Percentiles rank a stretch among this genome's conserved stretches.
Conservation (phyloP, 345 rosid species). For the Cardamine chenopodiifolia region DNA sequence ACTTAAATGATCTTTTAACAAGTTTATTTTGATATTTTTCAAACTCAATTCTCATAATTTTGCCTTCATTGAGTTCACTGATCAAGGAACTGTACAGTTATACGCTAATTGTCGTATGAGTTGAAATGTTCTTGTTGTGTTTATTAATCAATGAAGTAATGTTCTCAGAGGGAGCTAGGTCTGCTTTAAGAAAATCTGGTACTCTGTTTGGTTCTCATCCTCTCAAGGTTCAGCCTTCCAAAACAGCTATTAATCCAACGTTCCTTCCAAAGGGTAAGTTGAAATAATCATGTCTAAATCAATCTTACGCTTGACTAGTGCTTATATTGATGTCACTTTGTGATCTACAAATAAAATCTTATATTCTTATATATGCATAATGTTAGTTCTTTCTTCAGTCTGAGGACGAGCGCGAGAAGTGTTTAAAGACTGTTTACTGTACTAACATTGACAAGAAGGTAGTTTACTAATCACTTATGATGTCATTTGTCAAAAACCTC, state of each 20-base stretch:
- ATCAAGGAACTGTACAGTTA: slow-evolving; percentile 52
- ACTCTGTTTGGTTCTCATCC: slow-evolving; percentile 86
- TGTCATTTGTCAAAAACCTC: neutral
- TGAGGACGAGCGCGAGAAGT: slow-evolving; percentile 87
- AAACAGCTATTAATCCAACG: slow-evolving; percentile 91
- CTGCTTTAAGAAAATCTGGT: slow-evolving; percentile 77
- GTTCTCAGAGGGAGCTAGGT: slow-evolving; percentile 73
- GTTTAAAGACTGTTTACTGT: slow-evolving; percentile 87
- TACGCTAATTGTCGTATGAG: neutral
- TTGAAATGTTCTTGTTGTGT: neutral
- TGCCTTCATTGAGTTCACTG: slow-evolving; percentile 67
- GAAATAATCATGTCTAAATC: neutral
- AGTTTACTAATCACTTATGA: slow-evolving; percentile 9
- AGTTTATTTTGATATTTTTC: neutral
- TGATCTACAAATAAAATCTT: neutral
- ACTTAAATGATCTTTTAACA: slow-evolving; percentile 21
- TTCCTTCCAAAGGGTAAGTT: slow-evolving; percentile 83
- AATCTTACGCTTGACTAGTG: neutral
- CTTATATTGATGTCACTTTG: neutral
- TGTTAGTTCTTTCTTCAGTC: slow-evolving; percentile 50
- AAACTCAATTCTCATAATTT: slow-evolving; percentile 1
- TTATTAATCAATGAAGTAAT: slow-evolving; percentile 32
- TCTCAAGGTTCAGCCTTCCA: slow-evolving; percentile 79
- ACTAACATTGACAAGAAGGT: slow-evolving; percentile 93
- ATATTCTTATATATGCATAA: neutral